Base-by-base conservation (phyloP, 495 filamentous ascomycete species). In the Entonaema liquescens region DNA sequence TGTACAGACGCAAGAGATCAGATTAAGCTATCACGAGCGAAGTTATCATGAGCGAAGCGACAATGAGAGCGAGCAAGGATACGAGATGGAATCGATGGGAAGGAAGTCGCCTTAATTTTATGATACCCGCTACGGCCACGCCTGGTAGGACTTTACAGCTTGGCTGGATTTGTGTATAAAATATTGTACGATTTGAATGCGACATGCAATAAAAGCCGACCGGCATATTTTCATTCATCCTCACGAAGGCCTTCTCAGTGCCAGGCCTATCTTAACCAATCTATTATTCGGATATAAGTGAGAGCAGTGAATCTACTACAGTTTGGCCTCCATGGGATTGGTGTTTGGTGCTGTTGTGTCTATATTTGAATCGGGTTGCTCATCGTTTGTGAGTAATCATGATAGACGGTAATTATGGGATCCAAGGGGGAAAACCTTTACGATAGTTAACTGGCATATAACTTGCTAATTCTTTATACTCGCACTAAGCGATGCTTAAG, bases 1-100 rank as follows among this genome's bases (percentile, higher is more conserved):
- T 40, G 44, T 73, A 28, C 72, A 73, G 35, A 75, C 70, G 1
- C 68, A 75, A 38, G 75, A 77, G 50, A 33, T 77, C 36, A 52
- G 70, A 7, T 53, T 73, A 17, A 72, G 63, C 17, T 74, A 71
- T 50, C 68, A 74, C 11, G 38, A 42, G 38, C 38, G 29, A 13
- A 71, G 65, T 28, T 75, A 71, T 53, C 69, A 75, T 1, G 25
- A 29, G 21, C 25, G 70, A 49, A 75, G 72, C 59, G 72, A 77
- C 15, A 67, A 68, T 12, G 72, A 70, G 11, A 72, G 68, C 53
- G 72, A 71, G 6, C 59, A 64, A 25, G 68, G 69, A 6, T 74
- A 74, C 31, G 74, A 76, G 56, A 68, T 76, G 74, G 74, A 74
- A 1, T 47, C 42, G 13, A 65, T 71, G 60, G 61, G 68, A 19